phyloP scores from a whole-genome alignment of 768 basidiomycete genomes.

The Rhodotorula diobovata region DNA sequence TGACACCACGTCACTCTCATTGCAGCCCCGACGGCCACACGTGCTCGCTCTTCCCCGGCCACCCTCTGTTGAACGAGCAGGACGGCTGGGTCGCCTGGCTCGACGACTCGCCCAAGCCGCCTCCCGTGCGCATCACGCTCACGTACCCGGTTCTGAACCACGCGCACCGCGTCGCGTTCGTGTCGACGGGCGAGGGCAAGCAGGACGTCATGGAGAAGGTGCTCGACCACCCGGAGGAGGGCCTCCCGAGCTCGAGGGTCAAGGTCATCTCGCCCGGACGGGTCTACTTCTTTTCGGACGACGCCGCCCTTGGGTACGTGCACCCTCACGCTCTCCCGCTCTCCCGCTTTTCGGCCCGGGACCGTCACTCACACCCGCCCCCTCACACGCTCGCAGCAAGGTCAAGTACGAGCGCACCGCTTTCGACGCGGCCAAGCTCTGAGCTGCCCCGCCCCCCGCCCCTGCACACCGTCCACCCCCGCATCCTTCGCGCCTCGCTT shows the following conservation, averaged over 20 bases:
- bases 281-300: constrained; percentile 91
- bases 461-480: too few species aligned
- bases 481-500: too few species aligned
- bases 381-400: neutral
- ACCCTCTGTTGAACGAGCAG: constrained; percentile 71
- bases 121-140: constrained; percentile 80
- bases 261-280: constrained; percentile 72
- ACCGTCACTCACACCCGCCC: neutral
- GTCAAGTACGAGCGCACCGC: constrained; percentile 31
- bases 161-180: constrained; percentile 79
- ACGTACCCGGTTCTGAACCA: constrained; percentile 89
- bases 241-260: constrained; percentile 78
- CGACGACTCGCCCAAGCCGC: constrained; percentile 91
- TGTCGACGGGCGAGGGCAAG: constrained; percentile 78
- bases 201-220: constrained; percentile 65
- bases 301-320: constrained; percentile 58
- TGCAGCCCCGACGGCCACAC: constrained; percentile 67
- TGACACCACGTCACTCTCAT: too few species aligned
- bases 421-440: constrained; percentile 26
- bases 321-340: neutral
- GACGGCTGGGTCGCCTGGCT: constrained; percentile 94
- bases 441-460: neutral
- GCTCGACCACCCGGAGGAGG: constrained; percentile 73
- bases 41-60: constrained; percentile 93
- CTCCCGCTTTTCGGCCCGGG: neutral